Conservation (phyloP, 805 yeast species). For the Zygoascus ofunaensis region DNA sequence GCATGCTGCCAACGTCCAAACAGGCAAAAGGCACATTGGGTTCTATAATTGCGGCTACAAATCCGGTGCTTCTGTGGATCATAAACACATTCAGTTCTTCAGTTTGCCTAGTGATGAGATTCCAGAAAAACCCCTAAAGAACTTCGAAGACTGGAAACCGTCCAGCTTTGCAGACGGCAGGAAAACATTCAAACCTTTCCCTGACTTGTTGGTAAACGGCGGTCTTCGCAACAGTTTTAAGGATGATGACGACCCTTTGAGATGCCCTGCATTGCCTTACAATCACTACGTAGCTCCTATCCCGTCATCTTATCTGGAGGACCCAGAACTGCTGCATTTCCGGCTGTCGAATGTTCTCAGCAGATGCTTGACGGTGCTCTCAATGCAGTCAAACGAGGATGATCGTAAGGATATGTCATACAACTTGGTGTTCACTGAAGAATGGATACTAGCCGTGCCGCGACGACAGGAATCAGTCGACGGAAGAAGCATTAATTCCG, state of each 20-base stretch:
- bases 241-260: conserved; percentile 46
- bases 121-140: background rate
- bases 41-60: conserved; percentile 83
- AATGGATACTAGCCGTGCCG: conserved; percentile 84
- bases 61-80: conserved; percentile 93
- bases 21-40: conserved; percentile 53
- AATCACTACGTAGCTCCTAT: conserved; percentile 76
- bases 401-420: conserved; percentile 43
- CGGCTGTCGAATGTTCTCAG: conserved; percentile 65
- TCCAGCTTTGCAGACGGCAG: conserved; percentile 11
- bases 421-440: conserved; percentile 71
- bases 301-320: conserved; percentile 37
- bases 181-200: conserved; percentile 40
- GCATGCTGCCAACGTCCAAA: conserved; percentile 35
- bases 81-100: conserved; percentile 85
- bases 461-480: conserved; percentile 41
- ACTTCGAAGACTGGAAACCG: conserved; percentile 7
- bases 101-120: conserved; percentile 45
- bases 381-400: conserved; percentile 18
- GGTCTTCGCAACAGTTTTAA: conserved; percentile 18
- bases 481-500: conserved; percentile 60
- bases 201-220: conserved; percentile 12
- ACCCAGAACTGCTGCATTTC: conserved; percentile 52
- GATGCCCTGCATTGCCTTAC: conserved; percentile 54
- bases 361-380: conserved; percentile 56